phyloP scores from a whole-genome alignment of 106 monocot species.

The Allium cepa region DNA sequence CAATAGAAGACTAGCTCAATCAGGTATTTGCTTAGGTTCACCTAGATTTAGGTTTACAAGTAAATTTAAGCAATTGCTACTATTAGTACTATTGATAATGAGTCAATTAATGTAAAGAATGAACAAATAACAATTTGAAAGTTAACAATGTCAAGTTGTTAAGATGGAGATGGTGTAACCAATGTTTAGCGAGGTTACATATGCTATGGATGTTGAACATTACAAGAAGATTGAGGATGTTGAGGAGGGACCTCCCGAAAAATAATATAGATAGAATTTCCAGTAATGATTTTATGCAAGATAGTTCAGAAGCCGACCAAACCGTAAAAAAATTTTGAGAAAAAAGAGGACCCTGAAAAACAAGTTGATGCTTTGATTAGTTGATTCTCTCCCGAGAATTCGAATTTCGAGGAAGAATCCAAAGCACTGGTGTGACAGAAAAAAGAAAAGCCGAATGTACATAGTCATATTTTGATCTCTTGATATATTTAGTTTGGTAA shows the following conservation, averaged over 20 bases:
- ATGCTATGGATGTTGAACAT: conserved; percentile 24
- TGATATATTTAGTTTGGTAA: no score
- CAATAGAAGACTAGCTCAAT: conserved; percentile 22
- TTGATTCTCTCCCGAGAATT: conserved; percentile 12
- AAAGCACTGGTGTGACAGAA: conserved; percentile 21
- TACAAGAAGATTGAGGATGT: conserved; percentile 36
- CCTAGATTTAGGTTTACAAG: conserved; percentile 64
- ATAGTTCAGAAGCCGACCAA: conserved; percentile 59
- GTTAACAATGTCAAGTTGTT: conserved; percentile 81
- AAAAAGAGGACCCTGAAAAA: conserved; percentile 11
- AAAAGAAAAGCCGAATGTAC: no score
- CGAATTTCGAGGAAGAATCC: conserved; percentile 19
- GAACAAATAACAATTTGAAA: conserved; percentile 88
- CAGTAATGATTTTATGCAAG: conserved; percentile 72
- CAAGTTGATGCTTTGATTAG: conserved; percentile 14
- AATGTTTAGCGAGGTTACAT: conserved; percentile 41
- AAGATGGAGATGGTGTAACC: conserved; percentile 65
- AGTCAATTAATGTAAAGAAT: conserved; percentile 80
- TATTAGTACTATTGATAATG: conserved; percentile 78
- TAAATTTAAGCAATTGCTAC: no score
- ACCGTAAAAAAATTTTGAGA: conserved; percentile 22
- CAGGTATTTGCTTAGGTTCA: conserved; percentile 94
- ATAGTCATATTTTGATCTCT: no score
- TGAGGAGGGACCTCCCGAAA: conserved; percentile 41
- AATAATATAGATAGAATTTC: conserved; percentile 85